A percentile compares a stretch with the other conserved stretches of the same genome.
Evolutionary conservation across 1,139 yeast genomes (phyloP).

Genomic region (Kodamaea fungicola): DNA sequence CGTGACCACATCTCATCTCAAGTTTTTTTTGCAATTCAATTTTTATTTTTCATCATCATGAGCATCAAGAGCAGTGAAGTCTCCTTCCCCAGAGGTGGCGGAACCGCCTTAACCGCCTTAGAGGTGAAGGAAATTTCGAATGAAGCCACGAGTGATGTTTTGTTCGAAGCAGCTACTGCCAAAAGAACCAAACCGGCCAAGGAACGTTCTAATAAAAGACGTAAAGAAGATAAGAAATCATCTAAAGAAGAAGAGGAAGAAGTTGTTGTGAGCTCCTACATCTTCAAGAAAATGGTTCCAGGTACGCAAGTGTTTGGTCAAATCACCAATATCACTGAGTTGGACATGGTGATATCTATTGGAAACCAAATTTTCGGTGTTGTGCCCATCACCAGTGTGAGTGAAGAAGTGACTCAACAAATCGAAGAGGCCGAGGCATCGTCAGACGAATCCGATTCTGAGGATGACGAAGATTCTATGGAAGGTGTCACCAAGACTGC

Average conservation of each 20-base stretch:
- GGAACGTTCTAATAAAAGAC: slow-evolving; percentile 22
- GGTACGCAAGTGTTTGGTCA: slow-evolving; percentile 81
- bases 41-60: slow-evolving; percentile 1
- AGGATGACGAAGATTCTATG: slow-evolving; percentile 32
- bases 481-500: slow-evolving; percentile 28
- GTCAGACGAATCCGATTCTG: slow-evolving; percentile 42
- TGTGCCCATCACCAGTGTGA: slow-evolving; percentile 72
- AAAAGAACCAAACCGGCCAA: slow-evolving; percentile 29
- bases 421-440: slow-evolving; percentile 50
- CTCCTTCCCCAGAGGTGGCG: slow-evolving; percentile 96
- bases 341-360: slow-evolving; percentile 66
- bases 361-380: slow-evolving; percentile 85
- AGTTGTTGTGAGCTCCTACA: slow-evolving; percentile 52
- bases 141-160: slow-evolving; percentile 85
- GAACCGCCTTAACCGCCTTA: slow-evolving; percentile 77
- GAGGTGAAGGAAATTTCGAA: slow-evolving; percentile 92
- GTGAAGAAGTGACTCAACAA: slow-evolving; percentile 55
- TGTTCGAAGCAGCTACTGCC: slow-evolving; percentile 47
- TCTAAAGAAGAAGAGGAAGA: slow-evolving; percentile 22
- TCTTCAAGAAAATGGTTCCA: slow-evolving; percentile 57
- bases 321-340: slow-evolving; percentile 53
- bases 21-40: slow-evolving; percentile 1
- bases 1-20: slow-evolving; percentile 4
- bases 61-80: slow-evolving; percentile 49
- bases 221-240: slow-evolving; percentile 26